Evolutionary conservation across 306 rosid species (phyloP).

Genomic region (Arachis hypogaea): DNA sequence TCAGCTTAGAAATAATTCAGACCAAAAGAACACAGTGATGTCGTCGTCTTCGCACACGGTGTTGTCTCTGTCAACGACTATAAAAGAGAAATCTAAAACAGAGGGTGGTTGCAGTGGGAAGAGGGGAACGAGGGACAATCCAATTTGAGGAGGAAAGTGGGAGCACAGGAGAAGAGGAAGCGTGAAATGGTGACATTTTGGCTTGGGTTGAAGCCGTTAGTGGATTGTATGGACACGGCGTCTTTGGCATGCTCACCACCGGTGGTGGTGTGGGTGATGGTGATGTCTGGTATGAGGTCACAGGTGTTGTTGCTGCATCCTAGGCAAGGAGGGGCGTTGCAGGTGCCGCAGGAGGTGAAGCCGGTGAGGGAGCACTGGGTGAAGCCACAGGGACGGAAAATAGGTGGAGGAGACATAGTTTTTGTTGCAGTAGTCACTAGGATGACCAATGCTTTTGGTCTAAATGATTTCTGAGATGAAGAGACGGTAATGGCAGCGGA

Average conservation of each 20-base stretch:
- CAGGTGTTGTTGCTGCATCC: conserved; percentile 59
- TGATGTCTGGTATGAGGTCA: background rate
- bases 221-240: background rate
- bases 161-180: background rate
- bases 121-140: too few species aligned
- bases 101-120: too few species aligned
- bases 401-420: too few species aligned
- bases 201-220: background rate
- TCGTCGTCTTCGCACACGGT: too few species aligned
- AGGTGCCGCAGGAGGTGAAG: too few species aligned
- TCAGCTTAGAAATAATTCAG: too few species aligned
- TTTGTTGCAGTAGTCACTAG: too few species aligned
- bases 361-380: too few species aligned
- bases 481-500: background rate
- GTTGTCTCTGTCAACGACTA: too few species aligned
- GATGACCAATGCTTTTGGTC: conserved; percentile 39
- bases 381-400: too few species aligned
- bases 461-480: conserved; percentile 39
- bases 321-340: conserved; percentile 38
- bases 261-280: background rate
- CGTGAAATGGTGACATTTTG: background rate
- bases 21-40: too few species aligned
- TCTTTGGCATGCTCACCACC: background rate
- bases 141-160: background rate
- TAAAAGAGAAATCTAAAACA: too few species aligned